Conservation (phyloP, 805 yeast genomes). For the Myxozyma neglecta region DNA sequence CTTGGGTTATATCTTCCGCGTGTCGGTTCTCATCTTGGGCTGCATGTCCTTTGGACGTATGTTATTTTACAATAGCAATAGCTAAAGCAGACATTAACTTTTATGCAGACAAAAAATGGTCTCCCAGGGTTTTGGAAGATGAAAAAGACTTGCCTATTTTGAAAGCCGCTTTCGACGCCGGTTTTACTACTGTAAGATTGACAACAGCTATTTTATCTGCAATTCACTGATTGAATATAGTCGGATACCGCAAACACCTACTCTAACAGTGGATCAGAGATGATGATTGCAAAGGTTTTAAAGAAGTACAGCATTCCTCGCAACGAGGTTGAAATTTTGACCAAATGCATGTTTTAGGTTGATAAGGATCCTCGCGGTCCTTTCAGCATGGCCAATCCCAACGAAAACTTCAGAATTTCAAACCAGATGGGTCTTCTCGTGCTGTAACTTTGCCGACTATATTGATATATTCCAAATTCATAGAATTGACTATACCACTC, state of each 20-base stretch:
- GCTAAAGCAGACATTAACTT: no score
- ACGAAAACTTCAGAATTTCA: constrained; percentile 21
- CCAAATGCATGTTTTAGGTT: constrained; percentile 42
- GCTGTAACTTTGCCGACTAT: constrained; percentile 54
- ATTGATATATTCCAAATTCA: constrained; percentile 59
- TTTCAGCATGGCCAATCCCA: background rate
- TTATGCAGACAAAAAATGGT: constrained; percentile 12
- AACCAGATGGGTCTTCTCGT: constrained; percentile 46
- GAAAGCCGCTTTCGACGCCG: constrained; percentile 35
- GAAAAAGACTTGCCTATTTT: constrained; percentile 18
- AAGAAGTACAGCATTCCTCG: constrained; percentile 53
- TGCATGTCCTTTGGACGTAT: constrained; percentile 29
- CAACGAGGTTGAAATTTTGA: constrained; percentile 54
- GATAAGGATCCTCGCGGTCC: background rate
- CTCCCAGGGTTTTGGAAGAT: constrained; percentile 16
- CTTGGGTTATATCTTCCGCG: no score
- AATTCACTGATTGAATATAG: constrained; percentile 34
- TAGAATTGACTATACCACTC: constrained; percentile 49
- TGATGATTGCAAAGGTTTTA: constrained; percentile 48
- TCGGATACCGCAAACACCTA: constrained; percentile 47
- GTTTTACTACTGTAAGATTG: constrained; percentile 42
- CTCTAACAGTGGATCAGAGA: constrained; percentile 46
- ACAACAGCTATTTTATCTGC: background rate
- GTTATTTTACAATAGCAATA: background rate
- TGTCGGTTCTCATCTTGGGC: constrained; percentile 29